A percentile compares a stretch with the other conserved stretches of the same genome.
These are phyloP conservation scores for Aphanomyces cochlioides DNA, from an alignment of 352 stramenopile species.

Conservation along the genomic window DNA sequence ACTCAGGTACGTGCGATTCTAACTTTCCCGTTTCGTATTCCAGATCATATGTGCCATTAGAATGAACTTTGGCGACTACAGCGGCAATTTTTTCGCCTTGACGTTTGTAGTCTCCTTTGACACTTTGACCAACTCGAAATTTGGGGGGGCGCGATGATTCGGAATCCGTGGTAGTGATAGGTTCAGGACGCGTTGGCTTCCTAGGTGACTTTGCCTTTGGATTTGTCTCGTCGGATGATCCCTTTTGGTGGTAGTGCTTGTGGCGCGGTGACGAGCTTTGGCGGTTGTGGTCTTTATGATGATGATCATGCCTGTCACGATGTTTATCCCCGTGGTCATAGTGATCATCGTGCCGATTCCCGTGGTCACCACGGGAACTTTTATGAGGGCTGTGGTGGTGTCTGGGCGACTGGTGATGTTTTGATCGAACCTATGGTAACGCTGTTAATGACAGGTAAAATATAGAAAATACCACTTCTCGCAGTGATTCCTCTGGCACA, in stretches of 20 bases:
- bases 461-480: conserved; percentile 41
- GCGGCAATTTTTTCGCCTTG: conserved; percentile 23
- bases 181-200: conserved; percentile 18
- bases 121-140: conserved; percentile 16
- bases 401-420: not conserved
- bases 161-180: conserved; percentile 18
- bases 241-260: not conserved
- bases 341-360: conserved; percentile 3
- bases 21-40: conserved; percentile 29
- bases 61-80: conserved; percentile 25
- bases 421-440: conserved; percentile 4
- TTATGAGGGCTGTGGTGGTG: not conserved
- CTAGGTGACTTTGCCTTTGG: conserved; percentile 13
- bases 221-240: not conserved
- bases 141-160: not conserved
- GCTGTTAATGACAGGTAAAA: not conserved
- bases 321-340: not conserved
- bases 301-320: not conserved
- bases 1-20: conserved; percentile 15
- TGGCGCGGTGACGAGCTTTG: not conserved
- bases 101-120: conserved; percentile 26
- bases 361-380: not conserved
- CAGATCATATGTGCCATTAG: conserved; percentile 25
- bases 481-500: conserved; percentile 46
- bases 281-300: not conserved